Base-by-base conservation (phyloP, 148 eudicot genomes). In the Dysphania ambrosioides region DNA sequence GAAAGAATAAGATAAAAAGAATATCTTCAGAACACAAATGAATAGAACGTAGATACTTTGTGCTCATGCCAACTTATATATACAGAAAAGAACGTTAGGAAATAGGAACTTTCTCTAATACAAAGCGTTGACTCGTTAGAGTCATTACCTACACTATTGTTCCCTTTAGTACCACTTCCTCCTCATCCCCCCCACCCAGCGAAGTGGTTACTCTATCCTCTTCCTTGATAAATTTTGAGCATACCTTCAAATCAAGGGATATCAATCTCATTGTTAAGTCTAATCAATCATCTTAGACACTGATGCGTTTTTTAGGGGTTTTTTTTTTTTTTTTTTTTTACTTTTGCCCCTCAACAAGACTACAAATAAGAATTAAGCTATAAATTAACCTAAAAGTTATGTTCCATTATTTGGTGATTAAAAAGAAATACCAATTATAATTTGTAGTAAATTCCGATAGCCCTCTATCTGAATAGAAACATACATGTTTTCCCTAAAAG, bases 121-220 rank as follows among this genome's bases (percentile, higher is more conserved):
- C 56, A 59, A 24, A 57, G 76, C 72, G 83, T 80, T 76, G 83
- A 80, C 83, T 60, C n/a, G n/a, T n/a, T n/a, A n/a, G n/a, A n/a
- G n/a, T n/a, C 76, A 59, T 72, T 80, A 57, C 75, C 49, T 70
- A 60, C 64, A 57, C 72, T 69, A 53, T 36, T 69, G 41, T 72
- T n/a, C 47, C 60, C 59, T 35, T 38, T n/a, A n/a, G 36, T 64
- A 56, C 76, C 69, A 66, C 73, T 53, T 66, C 29, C 34, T 65
- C 29, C 47, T 41, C 73, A 32, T 24, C 31, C 30, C n/a, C n/a
- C 60, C 75, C 77, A 29, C 83, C 74, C 3, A n/a, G n/a, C n/a
- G n/a, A n/a, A n/a, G n/a, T n/a, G n/a, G n/a, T n/a, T n/a, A n/a
- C n/a, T n/a, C n/a, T n/a, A n/a, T n/a, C 15, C 15, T 70, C 51